Base-by-base conservation (phyloP, 2,329 filamentous ascomycete species). In the Colletotrichum sansevieriae region DNA sequence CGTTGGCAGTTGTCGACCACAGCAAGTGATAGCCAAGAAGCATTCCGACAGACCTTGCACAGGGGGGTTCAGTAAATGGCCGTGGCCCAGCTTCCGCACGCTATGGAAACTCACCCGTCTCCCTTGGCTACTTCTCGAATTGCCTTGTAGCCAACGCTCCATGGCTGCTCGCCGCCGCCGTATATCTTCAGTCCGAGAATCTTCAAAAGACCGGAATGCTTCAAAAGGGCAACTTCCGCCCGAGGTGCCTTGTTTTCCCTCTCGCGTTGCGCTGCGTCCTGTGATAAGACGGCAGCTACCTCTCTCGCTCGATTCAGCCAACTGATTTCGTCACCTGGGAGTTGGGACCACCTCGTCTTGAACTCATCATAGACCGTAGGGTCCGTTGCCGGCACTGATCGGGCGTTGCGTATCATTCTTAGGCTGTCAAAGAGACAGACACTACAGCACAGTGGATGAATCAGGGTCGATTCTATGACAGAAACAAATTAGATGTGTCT, bases 11-110 rank as follows among this genome's bases (percentile, higher is more conserved):
- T 0, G 83, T 87, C 0, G 85, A 88, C 89, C 89, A 91, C 8
- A 90, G 80, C 4, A 91, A 79, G 72, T 91, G 88, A 71, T 91
- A 91, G 1, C 87, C 89, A 0, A 91, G 80, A 0, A 91, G 82
- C 88, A 90, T 90, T 1, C 89, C 89, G 37, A 91, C 80, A 0
- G 87, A 89, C 0, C 82, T 84, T 9, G 12, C 13, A 29, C 29
- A 18, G 25, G 29, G 29, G 29, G 29, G 8, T 29, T 29, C 29
- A 29, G 29, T 29, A 2, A 29, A 29, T 7, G 7, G 25, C 7
- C 25, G 7, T 29, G 25, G 25, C 25, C 25, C 25, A 7, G 5
- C 25, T 29, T 29, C 7, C 25, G 25, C 25, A 5, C 52, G 22
- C 22, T 7, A 13, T 22, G 13, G 29, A 15, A 6, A 11, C 73